Conservation (phyloP, 192 early-diverging fungal species). For the Dimargaris verticillata region DNA sequence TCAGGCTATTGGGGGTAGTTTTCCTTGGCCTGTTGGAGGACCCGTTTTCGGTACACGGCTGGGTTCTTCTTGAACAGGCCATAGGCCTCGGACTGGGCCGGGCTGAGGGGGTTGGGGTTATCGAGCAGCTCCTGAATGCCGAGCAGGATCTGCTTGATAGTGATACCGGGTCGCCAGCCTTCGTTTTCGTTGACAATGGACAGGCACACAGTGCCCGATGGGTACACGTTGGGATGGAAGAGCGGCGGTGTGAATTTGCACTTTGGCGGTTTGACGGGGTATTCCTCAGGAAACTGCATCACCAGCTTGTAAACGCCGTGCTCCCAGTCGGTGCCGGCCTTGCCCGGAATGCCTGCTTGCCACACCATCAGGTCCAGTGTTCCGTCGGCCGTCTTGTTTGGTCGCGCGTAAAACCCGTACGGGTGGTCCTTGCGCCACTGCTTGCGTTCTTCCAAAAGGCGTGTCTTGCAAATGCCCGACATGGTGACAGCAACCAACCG, state of each 20-base stretch:
- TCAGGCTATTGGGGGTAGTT: too few relatives aligned
- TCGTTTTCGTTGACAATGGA: constrained; percentile 93
- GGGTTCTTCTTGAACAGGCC: constrained; percentile 30
- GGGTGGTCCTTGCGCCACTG: constrained; percentile 97
- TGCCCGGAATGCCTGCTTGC: constrained; percentile 64
- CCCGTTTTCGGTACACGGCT: constrained; percentile 32
- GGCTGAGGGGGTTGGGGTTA: constrained; percentile 79
- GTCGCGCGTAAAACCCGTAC: constrained; percentile 78
- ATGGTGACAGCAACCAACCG: too few relatives aligned
- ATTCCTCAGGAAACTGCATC: constrained; percentile 76
- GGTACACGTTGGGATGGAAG: constrained; percentile 95
- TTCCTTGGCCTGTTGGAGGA: constrained; percentile 41
- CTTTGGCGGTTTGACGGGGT: constrained; percentile 77
- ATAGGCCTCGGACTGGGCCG: constrained; percentile 41
- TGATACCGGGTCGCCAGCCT: constrained; percentile 89
- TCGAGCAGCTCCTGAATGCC: constrained; percentile 84
- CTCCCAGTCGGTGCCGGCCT: constrained; percentile 64
- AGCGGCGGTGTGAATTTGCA: constrained; percentile 62
- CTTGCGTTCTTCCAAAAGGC: constrained; percentile 86
- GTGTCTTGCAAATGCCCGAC: constrained; percentile 56
- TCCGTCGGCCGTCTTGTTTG: constrained; percentile 64
- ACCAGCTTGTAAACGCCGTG: constrained; percentile 69
- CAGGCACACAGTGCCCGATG: constrained; percentile 91
- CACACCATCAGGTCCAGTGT: constrained; percentile 75
- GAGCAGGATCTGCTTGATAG: constrained; percentile 89